Conservation (phyloP, 352 stramenopile species). For the Elongisporangium prolatum region DNA sequence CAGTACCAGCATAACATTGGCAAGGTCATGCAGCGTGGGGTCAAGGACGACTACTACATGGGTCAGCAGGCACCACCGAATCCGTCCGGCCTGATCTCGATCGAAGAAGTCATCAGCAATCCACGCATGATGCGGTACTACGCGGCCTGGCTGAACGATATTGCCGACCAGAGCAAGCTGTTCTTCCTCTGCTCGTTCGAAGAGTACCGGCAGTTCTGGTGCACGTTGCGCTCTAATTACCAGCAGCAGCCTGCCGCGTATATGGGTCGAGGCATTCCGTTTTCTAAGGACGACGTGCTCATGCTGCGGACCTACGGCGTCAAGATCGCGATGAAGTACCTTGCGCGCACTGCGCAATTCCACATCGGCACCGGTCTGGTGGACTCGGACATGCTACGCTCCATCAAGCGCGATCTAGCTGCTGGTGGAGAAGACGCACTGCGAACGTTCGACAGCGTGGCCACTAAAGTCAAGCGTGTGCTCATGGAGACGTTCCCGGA, state of each 20-base stretch:
- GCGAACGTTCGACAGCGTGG: constrained; percentile 73
- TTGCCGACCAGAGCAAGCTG: constrained; percentile 67
- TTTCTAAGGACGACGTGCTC: constrained; percentile 81
- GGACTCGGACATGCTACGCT: constrained; percentile 50
- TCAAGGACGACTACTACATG: constrained; percentile 53
- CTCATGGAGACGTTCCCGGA: constrained; percentile 77
- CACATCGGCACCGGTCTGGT: constrained; percentile 66
- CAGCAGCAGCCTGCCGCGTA: constrained; percentile 22
- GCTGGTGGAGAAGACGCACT: constrained; percentile 75
- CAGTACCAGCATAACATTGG: constrained; percentile 72
- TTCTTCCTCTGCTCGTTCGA: constrained; percentile 79
- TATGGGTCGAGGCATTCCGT: constrained; percentile 21
- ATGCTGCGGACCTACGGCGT: constrained; percentile 82
- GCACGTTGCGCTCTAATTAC: constrained; percentile 62
- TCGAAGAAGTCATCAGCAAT: constrained; percentile 77
- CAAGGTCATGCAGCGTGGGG: constrained; percentile 58
- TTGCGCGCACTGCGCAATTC: constrained; percentile 74
- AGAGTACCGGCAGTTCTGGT: constrained; percentile 73
- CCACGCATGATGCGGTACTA: constrained; percentile 81
- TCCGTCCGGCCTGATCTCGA: constrained; percentile 53
- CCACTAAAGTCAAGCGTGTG: constrained; percentile 71
- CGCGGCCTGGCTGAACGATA: constrained; percentile 49
- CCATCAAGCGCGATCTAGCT: constrained; percentile 74
- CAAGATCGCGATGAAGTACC: constrained; percentile 85
- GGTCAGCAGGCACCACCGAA: constrained; percentile 18